Conservation (phyloP, 805 yeast species). For the Yamadazyma phyllophila region DNA sequence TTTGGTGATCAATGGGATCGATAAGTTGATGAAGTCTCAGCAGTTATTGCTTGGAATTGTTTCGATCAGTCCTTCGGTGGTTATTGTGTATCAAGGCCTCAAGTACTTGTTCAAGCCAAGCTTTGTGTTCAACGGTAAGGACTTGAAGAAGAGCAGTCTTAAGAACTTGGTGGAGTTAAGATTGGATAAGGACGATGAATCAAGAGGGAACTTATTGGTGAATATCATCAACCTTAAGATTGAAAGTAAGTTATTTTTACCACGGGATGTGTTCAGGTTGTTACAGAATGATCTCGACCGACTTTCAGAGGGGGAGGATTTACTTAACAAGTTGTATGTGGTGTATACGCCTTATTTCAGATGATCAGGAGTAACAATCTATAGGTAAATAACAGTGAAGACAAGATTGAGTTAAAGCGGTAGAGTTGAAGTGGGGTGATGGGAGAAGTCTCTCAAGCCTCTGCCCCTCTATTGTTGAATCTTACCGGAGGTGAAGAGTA, state of each 20-base stretch:
- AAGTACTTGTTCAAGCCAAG: constrained; percentile 37
- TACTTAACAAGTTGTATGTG: constrained; percentile 10
- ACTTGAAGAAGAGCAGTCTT: constrained; percentile 40
- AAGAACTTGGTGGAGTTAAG: constrained; percentile 57
- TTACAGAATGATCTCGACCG: constrained; percentile 11
- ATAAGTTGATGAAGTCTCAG: constrained; percentile 82
- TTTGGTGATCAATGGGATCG: constrained; percentile 86
- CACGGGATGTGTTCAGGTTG: constrained; percentile 9
- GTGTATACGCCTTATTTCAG: constrained; percentile 13
- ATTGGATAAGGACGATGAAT: constrained; percentile 11
- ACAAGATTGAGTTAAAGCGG: too few species aligned
- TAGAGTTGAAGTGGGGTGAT: too few species aligned
- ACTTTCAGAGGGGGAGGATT: constrained; percentile 13
- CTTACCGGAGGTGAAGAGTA: too few species aligned
- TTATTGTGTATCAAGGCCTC: constrained; percentile 51
- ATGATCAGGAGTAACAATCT: neutral
- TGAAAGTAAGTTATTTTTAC: constrained; percentile 13
- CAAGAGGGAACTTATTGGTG: constrained; percentile 13
- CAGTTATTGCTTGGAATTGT: constrained; percentile 91
- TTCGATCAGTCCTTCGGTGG: constrained; percentile 78
- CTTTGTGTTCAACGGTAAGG: constrained; percentile 28
- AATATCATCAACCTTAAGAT: constrained; percentile 17
- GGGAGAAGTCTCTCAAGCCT: too few species aligned
- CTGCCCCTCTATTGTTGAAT: too few species aligned
- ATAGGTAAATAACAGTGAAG: too few species aligned